Base-by-base conservation (phyloP, 805 yeast genomes). In the Yamadazyma ubonensis region DNA sequence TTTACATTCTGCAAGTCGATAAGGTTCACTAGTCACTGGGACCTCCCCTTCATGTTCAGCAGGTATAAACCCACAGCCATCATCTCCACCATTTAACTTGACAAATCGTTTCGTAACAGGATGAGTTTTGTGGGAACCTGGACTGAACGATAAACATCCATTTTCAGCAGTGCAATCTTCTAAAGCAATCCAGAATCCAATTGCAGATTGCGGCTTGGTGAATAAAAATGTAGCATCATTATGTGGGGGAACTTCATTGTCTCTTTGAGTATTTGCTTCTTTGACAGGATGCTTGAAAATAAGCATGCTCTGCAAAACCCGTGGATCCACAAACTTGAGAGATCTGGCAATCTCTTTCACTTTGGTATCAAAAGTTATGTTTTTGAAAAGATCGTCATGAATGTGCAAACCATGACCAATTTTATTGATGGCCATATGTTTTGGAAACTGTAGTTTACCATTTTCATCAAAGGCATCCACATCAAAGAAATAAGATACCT, bases 111-210 rank as follows among this genome's bases (percentile, higher is more conserved):
- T 79, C 7, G 67, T 65, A 3, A 86, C 69, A 1, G 79, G 79
- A 25, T 67, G 63, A 5, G 60, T 64, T 54, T 74, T 76, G 53
- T 86, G 93, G 3, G 86, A 75, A 0, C 90, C 91, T 0, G 90
- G 88, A 11, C 75, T 67, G 51, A 72, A 83, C 42, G 79, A 73
- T 14, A 85, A 63, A 43, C 91, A 83, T 0, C 95, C 93, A 57
- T 85, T 85, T 4, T 60, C 63, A 2, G 55, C 42, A 1, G 82
- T 79, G 55, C 93, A 85, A 50, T 83, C 85, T 50, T 86, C 88
- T 46, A 85, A 59, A 0, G 93, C 90, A 53, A 79, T 77, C 95
- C 95, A 85, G 55, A 82, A 86, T 2, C 95, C 95, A 28, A 84
- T 57, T 1, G 89, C 87, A 2, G 78, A 63, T 37, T 75, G 80